phyloP scores from a whole-genome alignment of 768 basidiomycete species.

The Dioszegia crocea region DNA sequence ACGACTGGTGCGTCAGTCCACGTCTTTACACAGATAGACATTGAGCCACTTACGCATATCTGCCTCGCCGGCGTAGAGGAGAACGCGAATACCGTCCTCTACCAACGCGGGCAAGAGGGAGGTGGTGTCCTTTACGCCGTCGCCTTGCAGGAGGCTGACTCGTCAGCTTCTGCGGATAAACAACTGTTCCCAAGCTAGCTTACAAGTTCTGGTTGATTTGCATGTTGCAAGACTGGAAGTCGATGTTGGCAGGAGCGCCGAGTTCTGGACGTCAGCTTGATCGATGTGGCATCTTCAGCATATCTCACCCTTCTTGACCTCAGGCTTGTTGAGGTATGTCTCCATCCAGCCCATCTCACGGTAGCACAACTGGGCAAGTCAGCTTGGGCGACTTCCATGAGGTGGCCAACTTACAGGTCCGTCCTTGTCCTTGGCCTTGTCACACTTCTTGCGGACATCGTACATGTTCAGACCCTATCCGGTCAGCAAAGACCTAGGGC shows the following conservation, averaged over 20 bases:
- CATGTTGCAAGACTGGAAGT: slow-evolving; percentile 53
- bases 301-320: slow-evolving; percentile 60
- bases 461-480: slow-evolving; percentile 75
- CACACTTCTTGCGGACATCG: slow-evolving; percentile 63
- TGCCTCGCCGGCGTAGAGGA: slow-evolving; percentile 74
- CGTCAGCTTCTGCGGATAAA: too few species aligned
- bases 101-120: slow-evolving; percentile 73
- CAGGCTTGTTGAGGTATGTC: slow-evolving; percentile 73
- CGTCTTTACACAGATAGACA: background rate
- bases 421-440: slow-evolving; percentile 62
- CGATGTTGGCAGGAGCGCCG: slow-evolving; percentile 44
- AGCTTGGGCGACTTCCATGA: slow-evolving; percentile 1
- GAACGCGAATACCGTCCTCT: slow-evolving; percentile 71
- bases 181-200: too few species aligned
- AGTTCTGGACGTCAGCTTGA: slow-evolving; percentile 52
- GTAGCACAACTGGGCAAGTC: slow-evolving; percentile 45
- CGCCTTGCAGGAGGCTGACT: slow-evolving; percentile 62
- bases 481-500: background rate
- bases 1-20: slow-evolving; percentile 15
- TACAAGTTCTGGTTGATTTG: slow-evolving; percentile 75
- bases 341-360: slow-evolving; percentile 80
- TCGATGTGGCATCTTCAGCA: too few species aligned
- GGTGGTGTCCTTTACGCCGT: slow-evolving; percentile 79
- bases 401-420: slow-evolving; percentile 31
- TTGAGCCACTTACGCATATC: slow-evolving; percentile 36